These are phyloP conservation scores for Claviceps citrina DNA, from an alignment of 2,329 filamentous ascomycete genomes.

Conservation along the genomic window DNA sequence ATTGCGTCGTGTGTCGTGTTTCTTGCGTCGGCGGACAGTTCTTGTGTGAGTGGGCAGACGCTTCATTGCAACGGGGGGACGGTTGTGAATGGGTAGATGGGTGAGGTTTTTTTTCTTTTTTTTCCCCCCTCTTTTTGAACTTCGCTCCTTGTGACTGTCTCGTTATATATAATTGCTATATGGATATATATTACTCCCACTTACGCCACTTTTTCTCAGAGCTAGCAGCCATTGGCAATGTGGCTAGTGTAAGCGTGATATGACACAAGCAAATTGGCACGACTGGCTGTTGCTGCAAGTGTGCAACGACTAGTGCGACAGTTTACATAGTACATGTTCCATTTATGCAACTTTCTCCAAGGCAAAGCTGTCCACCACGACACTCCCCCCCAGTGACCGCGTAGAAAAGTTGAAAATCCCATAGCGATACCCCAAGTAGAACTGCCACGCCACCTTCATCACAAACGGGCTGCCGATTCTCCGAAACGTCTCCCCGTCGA, in stretches of 20 bases:
- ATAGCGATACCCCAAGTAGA: background rate
- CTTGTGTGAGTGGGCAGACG: constrained; percentile 56
- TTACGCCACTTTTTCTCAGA: too few relatives aligned
- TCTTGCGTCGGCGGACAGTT: constrained; percentile 58
- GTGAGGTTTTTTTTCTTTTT: background rate
- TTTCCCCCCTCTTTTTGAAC: background rate
- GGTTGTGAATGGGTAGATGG: constrained; percentile 27
- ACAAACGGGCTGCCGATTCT: background rate
- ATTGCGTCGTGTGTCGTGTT: constrained; percentile 73
- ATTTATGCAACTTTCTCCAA: background rate
- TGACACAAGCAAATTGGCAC: too few relatives aligned
- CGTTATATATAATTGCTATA: too few relatives aligned
- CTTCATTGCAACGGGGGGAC: constrained; percentile 38
- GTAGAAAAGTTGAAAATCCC: background rate
- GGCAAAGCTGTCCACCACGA: background rate
- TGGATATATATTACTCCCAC: too few relatives aligned
- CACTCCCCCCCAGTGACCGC: background rate
- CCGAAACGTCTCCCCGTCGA: background rate
- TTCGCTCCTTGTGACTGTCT: too few relatives aligned
- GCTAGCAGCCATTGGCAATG: too few relatives aligned
- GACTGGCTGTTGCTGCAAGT: too few relatives aligned
- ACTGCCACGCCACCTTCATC: background rate
- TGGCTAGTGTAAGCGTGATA: too few relatives aligned
- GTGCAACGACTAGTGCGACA: too few relatives aligned
- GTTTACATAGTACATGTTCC: too few relatives aligned